phyloP scores from a whole-genome alignment of 768 basidiomycete species.

The Boletus sp. region DNA sequence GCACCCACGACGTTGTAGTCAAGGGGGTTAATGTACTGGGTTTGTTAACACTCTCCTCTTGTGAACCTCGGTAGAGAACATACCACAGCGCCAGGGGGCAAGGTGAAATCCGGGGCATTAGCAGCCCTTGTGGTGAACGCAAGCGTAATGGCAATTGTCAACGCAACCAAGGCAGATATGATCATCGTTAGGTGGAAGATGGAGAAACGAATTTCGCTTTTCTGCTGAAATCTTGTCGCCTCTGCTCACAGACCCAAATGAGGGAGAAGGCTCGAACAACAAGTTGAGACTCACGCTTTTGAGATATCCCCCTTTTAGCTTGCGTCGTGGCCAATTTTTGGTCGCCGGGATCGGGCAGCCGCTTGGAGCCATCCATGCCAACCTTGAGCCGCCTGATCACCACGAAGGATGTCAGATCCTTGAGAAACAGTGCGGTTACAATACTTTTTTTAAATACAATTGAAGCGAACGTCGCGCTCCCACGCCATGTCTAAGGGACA shows the following conservation, averaged over 20 bases:
- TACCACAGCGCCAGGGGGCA: constrained; percentile 23
- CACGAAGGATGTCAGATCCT: neutral
- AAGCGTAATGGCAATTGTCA: constrained; percentile 1
- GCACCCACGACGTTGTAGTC: constrained; percentile 51
- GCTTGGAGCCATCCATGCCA: neutral
- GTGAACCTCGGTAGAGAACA: neutral
- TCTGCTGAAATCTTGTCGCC: neutral
- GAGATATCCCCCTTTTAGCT: neutral
- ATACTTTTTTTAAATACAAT: neutral
- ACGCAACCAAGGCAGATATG: neutral
- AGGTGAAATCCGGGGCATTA: neutral
- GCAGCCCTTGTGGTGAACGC: neutral
- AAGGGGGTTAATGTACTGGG: constrained; percentile 48
- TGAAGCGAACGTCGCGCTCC: too few species aligned
- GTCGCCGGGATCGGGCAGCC: neutral
- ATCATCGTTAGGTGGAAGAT: neutral
- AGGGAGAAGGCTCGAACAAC: neutral
- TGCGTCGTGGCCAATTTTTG: neutral
- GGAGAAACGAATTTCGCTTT: neutral
- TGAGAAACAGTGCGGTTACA: neutral
- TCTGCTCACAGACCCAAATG: neutral
- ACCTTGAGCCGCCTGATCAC: neutral
- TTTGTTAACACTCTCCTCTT: neutral
- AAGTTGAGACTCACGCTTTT: neutral
- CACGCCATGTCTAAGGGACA: too few species aligned